phyloP scores from a whole-genome alignment of 768 basidiomycete species.

The Trametes cingulata region DNA sequence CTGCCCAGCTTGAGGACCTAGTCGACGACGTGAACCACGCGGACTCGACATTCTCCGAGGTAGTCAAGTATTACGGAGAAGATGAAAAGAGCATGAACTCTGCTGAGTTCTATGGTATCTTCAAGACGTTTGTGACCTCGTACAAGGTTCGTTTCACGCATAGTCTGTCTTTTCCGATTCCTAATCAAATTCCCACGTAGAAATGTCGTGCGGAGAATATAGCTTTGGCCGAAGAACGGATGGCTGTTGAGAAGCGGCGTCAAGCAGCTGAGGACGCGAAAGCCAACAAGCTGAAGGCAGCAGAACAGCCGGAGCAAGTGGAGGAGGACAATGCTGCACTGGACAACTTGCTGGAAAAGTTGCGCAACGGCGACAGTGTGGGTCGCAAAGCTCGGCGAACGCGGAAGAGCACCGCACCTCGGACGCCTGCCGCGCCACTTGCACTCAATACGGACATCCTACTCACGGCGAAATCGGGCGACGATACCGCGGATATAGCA shows the following conservation, averaged over 20 bases:
- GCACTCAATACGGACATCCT: constrained; percentile 37
- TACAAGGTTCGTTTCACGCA: constrained; percentile 60
- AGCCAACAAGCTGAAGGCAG: constrained; percentile 52
- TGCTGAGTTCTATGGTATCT: constrained; percentile 92
- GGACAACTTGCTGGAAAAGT: constrained; percentile 69
- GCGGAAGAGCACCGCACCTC: constrained; percentile 42
- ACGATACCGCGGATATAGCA: constrained; percentile 59
- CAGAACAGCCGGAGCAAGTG: constrained; percentile 43
- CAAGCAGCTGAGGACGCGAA: constrained; percentile 65
- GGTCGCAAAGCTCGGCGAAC: constrained; percentile 55
- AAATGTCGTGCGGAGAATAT: constrained; percentile 88
- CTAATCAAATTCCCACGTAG: constrained; percentile 38
- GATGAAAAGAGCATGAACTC: constrained; percentile 86
- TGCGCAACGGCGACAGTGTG: constrained; percentile 68
- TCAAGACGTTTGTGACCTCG: constrained; percentile 95
- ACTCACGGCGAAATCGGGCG: constrained; percentile 29
- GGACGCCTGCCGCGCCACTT: constrained; percentile 33
- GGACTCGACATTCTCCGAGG: constrained; percentile 80
- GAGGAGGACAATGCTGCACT: constrained; percentile 58
- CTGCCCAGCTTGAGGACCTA: constrained; percentile 75
- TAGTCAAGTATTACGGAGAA: constrained; percentile 90
- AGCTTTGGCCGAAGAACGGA: constrained; percentile 67
- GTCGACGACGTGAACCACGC: constrained; percentile 86
- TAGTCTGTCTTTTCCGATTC: not conserved
- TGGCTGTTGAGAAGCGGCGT: constrained; percentile 67